Conservation (phyloP, 1,284 basidiomycete genomes). For the Neotropicomus parvogracilis region DNA sequence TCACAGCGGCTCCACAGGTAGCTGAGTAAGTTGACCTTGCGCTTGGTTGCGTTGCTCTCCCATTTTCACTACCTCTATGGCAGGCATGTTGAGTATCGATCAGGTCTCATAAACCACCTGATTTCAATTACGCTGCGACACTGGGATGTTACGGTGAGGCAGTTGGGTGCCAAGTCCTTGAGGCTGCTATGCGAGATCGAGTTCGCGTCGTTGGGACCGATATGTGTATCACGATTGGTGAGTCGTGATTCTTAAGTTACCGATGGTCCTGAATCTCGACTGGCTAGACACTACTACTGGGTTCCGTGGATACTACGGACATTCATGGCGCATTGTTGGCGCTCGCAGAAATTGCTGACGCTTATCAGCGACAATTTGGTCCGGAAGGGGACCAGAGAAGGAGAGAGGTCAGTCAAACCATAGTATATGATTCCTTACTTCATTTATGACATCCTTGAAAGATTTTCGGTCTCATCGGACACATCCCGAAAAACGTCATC, state of each 20-base stretch:
- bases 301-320: conserved; percentile 66
- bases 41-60: conserved; percentile 2
- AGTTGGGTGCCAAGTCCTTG: conserved; percentile 77
- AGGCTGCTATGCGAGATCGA: conserved; percentile 65
- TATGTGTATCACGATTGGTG: conserved; percentile 51
- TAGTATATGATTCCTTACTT: conserved; percentile 4
- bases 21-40: conserved; percentile 59
- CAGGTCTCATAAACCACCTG: conserved; percentile 71
- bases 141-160: conserved; percentile 85
- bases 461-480: conserved; percentile 57
- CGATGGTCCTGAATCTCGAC: conserved; percentile 10
- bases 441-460: conserved; percentile 24
- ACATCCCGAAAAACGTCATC: conserved; percentile 56
- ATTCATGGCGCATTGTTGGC: conserved; percentile 82
- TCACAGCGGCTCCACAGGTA: conserved; percentile 80
- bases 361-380: conserved; percentile 39
- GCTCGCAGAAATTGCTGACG: conserved; percentile 66
- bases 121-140: conserved; percentile 76
- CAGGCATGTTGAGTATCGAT: conserved; percentile 71
- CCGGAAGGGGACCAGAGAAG: conserved; percentile 32
- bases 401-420: conserved; percentile 36
- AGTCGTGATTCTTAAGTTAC: conserved; percentile 19
- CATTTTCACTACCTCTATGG: conserved; percentile 6
- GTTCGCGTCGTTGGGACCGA: conserved; percentile 49
- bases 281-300: conserved; percentile 53